phyloP scores from a whole-genome alignment of 805 yeast species.

The Kluyveromyces aestuarii region DNA sequence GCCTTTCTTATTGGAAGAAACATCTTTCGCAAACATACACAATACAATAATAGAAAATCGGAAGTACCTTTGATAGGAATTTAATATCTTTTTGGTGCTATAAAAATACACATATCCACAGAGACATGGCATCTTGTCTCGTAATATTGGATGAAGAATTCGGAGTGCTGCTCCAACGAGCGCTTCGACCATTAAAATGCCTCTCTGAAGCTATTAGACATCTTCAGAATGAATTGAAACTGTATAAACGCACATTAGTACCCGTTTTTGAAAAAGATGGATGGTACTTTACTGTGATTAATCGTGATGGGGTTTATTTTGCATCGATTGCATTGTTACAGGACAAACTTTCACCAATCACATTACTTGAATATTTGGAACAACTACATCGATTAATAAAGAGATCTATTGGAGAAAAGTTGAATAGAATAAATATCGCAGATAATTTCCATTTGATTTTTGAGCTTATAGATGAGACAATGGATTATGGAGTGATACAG shows the following conservation, averaged over 20 bases:
- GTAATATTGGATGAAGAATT: constrained; percentile 21
- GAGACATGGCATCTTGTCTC: constrained; percentile 19
- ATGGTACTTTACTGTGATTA: constrained; percentile 16
- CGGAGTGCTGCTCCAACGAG: not conserved
- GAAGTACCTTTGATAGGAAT: no score
- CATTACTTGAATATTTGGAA: constrained; percentile 17
- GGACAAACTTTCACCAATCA: constrained; percentile 12
- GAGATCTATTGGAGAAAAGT: constrained; percentile 15
- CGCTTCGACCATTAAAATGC: constrained; percentile 13
- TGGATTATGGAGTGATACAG: constrained; percentile 85
- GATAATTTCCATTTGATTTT: constrained; percentile 70
- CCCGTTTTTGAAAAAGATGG: constrained; percentile 4
- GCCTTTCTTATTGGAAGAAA: not conserved
- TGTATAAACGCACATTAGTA: not conserved
- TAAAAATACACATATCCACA: not conserved
- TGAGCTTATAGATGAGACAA: constrained; percentile 81
- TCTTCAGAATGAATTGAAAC: not conserved
- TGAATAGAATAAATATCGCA: constrained; percentile 50
- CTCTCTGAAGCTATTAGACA: not conserved
- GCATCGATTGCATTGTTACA: constrained; percentile 12
- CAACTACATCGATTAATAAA: constrained; percentile 19
- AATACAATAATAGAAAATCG: no score
- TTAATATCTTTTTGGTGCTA: no score
- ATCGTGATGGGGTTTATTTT: constrained; percentile 19
- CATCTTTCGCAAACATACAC: no score